phyloP scores from a whole-genome alignment of 1,284 basidiomycete genomes.

The Cryptococcus sp. region DNA sequence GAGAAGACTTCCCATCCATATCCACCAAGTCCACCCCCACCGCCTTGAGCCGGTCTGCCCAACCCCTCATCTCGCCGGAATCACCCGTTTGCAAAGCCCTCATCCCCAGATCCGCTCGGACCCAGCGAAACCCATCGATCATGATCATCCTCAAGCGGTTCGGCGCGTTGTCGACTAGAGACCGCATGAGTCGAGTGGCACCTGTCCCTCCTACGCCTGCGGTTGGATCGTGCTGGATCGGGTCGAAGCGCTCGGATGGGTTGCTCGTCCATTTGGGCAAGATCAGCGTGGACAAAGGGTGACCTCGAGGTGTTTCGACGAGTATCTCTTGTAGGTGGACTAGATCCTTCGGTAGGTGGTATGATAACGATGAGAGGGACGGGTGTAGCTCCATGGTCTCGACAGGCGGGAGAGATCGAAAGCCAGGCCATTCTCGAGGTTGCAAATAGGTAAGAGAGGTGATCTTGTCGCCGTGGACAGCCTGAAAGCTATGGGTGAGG shows the following conservation, averaged over 20 bases:
- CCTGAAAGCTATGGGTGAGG: constrained; percentile 58
- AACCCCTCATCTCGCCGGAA: constrained; percentile 35
- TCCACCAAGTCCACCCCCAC: constrained; percentile 32
- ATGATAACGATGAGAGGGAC: constrained; percentile 37
- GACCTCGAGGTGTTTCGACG: constrained; percentile 13
- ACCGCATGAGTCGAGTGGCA: constrained; percentile 15
- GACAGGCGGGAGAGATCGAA: constrained; percentile 58
- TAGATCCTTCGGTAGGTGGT: constrained; percentile 26
- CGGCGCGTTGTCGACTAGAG: constrained; percentile 8
- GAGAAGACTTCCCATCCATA: constrained; percentile 25
- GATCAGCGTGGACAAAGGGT: constrained; percentile 17
- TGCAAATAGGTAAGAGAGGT: constrained; percentile 62
- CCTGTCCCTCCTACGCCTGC: neutral
- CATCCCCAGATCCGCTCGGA: constrained; percentile 27
- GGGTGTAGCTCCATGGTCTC: constrained; percentile 27
- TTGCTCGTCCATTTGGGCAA: constrained; percentile 4
- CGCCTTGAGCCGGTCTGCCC: constrained; percentile 20
- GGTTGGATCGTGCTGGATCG: neutral
- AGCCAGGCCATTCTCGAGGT: constrained; percentile 64
- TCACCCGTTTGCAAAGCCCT: constrained; percentile 36
- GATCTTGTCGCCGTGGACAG: constrained; percentile 58
- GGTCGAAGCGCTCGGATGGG: neutral
- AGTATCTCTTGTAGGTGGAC: constrained; percentile 6
- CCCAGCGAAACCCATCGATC: constrained; percentile 41
- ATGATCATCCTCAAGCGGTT: constrained; percentile 14